Conservation (phyloP, 345 rosid species). For the Lumnitzera littorea region DNA sequence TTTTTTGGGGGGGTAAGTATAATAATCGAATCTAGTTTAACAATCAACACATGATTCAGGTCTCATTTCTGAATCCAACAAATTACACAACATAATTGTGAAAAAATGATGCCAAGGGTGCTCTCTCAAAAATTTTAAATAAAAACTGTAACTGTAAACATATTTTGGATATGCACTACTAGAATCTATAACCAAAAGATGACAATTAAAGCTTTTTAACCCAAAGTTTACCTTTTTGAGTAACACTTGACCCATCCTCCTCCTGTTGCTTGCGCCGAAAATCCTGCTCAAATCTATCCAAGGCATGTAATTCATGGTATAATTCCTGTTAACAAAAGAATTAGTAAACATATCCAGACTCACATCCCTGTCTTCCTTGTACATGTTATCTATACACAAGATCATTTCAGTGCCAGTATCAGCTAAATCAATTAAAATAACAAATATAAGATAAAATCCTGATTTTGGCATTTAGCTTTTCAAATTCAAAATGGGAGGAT, state of each 20-base stretch:
- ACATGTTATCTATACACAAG: no score
- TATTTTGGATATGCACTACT: slow-evolving; percentile 4
- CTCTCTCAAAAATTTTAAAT: no score
- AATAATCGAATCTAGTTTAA: no score
- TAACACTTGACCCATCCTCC: slow-evolving; percentile 66
- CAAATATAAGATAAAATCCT: neutral
- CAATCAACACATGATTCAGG: no score
- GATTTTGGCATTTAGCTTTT: no score
- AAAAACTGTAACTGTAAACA: neutral
- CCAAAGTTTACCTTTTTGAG: slow-evolving; percentile 55
- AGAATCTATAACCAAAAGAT: neutral
- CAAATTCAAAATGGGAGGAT: no score
- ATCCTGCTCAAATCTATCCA: slow-evolving; percentile 99
- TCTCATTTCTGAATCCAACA: no score
- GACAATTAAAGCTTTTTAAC: neutral
- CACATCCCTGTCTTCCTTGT: no score
- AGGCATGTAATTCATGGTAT: slow-evolving; percentile 91
- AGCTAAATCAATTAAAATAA: neutral
- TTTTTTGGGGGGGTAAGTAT: no score
- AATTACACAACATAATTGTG: no score
- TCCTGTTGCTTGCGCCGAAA: slow-evolving; percentile 89
- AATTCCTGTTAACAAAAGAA: slow-evolving; percentile 53
- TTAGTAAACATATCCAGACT: neutral
- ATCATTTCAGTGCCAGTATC: neutral
- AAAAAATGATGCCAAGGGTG: no score